Conservation (phyloP, 192 early-diverging fungal species). For the Dissophora ornata region DNA sequence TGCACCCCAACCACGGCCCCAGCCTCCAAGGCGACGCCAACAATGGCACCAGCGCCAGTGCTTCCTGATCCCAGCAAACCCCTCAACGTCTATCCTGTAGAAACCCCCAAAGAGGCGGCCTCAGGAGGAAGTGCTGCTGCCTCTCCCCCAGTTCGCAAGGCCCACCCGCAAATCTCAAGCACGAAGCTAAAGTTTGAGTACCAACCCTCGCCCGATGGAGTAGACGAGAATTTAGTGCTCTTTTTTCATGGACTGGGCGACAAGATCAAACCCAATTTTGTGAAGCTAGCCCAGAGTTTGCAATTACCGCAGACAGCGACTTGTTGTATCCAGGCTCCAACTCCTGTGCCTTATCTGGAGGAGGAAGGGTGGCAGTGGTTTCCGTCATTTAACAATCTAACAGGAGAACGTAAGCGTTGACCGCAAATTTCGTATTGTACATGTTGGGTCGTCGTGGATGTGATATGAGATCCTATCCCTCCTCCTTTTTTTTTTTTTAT, state of each 20-base stretch:
- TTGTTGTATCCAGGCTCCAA: slow-evolving; percentile 67
- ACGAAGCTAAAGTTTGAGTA: slow-evolving; percentile 59
- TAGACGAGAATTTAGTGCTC: slow-evolving; percentile 74
- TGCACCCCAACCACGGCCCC: slow-evolving; percentile 18
- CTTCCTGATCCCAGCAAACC: slow-evolving; percentile 35
- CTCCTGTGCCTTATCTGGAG: slow-evolving; percentile 70
- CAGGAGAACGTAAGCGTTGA: slow-evolving; percentile 59
- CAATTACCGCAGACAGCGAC: slow-evolving; percentile 77
- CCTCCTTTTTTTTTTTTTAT: background rate
- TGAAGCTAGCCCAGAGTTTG: slow-evolving; percentile 67
- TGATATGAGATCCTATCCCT: no score
- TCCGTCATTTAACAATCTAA: slow-evolving; percentile 67
- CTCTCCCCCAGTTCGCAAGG: background rate
- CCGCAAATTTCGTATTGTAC: no score
- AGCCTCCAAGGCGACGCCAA: background rate
- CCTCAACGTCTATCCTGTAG: slow-evolving; percentile 2
- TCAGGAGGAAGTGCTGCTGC: no score
- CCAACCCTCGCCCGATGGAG: slow-evolving; percentile 56
- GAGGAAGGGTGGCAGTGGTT: slow-evolving; percentile 74
- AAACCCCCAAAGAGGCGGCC: slow-evolving; percentile 1
- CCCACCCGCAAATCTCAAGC: slow-evolving; percentile 6
- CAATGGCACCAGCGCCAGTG: background rate
- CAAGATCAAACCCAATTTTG: slow-evolving; percentile 66
- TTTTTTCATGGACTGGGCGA: slow-evolving; percentile 84
- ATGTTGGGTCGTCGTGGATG: no score